A percentile compares a stretch with the other conserved stretches of the same genome.
Evolutionary conservation across 1,139 yeast genomes (phyloP).

Genomic region (Saccharomyces hybrid): DNA sequence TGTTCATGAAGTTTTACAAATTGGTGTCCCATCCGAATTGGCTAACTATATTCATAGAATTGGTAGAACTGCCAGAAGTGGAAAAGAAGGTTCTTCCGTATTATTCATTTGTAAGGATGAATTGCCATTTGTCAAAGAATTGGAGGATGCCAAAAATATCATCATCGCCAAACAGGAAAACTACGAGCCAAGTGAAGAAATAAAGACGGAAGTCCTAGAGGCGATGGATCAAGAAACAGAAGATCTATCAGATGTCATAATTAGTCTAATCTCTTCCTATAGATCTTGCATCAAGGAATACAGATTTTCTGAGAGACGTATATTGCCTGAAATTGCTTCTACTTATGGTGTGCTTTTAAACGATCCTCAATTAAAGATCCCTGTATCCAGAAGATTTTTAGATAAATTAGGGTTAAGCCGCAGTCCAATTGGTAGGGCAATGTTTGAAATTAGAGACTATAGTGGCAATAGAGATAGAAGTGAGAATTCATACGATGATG

Average conservation of each 20-base stretch:
- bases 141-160: constrained; percentile 44
- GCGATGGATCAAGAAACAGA: constrained; percentile 23
- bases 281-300: constrained; percentile 21
- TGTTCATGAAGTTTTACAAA: constrained; percentile 74
- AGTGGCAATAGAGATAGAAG: not conserved
- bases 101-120: constrained; percentile 47
- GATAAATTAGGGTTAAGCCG: constrained; percentile 17
- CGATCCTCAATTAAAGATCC: constrained; percentile 19
- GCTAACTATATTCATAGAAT: constrained; percentile 85
- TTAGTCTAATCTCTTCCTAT: constrained; percentile 25
- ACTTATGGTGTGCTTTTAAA: constrained; percentile 23
- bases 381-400: constrained; percentile 13
- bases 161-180: constrained; percentile 38
- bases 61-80: constrained; percentile 96
- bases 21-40: constrained; percentile 65
- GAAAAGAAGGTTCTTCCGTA: constrained; percentile 63
- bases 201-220: constrained; percentile 21
- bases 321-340: constrained; percentile 20
- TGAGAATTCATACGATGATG: not conserved
- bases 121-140: constrained; percentile 39
- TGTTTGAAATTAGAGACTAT: constrained; percentile 12
- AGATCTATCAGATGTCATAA: constrained; percentile 20
- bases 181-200: constrained; percentile 28
- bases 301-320: constrained; percentile 14
- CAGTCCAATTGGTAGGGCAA: constrained; percentile 14